Evolutionary conservation across 2,329 filamentous ascomycete species (phyloP).

Genomic region (Diaporthe helianthi): DNA sequence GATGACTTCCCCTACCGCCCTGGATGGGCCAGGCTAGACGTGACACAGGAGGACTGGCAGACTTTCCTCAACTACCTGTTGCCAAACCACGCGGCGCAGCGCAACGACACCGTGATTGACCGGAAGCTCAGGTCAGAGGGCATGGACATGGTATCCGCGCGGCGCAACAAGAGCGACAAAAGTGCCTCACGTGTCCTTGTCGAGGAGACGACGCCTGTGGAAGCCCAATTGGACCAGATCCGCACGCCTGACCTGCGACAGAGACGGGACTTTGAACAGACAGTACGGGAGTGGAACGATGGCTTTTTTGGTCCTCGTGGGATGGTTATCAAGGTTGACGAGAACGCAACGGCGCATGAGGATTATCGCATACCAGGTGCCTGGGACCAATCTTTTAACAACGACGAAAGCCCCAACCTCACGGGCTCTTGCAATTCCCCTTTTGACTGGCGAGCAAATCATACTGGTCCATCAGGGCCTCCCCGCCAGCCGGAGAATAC

Average conservation of each 20-base stretch:
- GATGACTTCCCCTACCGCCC: constrained; percentile 53
- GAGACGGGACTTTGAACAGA: constrained; percentile 46
- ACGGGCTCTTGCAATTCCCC: background rate
- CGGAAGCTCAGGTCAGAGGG: constrained; percentile 56
- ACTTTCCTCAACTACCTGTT: constrained; percentile 65
- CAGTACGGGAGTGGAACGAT: constrained; percentile 62
- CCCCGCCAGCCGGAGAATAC: constrained; percentile 28
- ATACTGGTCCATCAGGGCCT: constrained; percentile 14
- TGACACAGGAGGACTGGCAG: constrained; percentile 62
- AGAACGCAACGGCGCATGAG: constrained; percentile 30
- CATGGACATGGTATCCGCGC: constrained; percentile 40
- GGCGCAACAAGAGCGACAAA: constrained; percentile 20
- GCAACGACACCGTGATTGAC: constrained; percentile 56
- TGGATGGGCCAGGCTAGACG: constrained; percentile 50
- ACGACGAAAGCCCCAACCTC: constrained; percentile 21
- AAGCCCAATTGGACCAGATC: constrained; percentile 51
- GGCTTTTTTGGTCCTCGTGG: constrained; percentile 62
- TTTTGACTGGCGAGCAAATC: constrained; percentile 24
- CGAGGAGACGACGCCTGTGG: constrained; percentile 43
- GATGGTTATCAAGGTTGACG: constrained; percentile 49
- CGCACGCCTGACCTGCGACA: constrained; percentile 41
- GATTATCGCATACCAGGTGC: constrained; percentile 43
- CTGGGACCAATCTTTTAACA: constrained; percentile 44
- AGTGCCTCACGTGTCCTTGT: constrained; percentile 32
- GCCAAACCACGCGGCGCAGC: constrained; percentile 52